Evolutionary conservation across 768 basidiomycete genomes (phyloP).

Genomic region (Lyophyllum atratum): DNA sequence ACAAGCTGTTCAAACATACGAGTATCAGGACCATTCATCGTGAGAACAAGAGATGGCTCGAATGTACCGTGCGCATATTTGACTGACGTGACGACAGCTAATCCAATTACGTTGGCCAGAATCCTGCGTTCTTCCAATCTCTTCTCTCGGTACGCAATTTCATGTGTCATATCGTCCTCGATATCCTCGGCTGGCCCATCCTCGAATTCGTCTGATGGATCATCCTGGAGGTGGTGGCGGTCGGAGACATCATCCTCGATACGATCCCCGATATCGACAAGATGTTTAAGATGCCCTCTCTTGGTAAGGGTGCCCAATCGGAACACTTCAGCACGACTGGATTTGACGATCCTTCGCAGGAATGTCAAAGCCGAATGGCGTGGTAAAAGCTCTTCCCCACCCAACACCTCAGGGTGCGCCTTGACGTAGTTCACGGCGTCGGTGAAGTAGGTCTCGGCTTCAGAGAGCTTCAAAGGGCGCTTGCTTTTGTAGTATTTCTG

Average conservation of each 20-base stretch:
- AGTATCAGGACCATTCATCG: background rate
- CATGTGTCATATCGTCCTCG: background rate
- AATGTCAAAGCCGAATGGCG: slow-evolving; percentile 16
- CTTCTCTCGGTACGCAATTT: slow-evolving; percentile 8
- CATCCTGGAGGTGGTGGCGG: too few species aligned
- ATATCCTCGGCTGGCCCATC: too few species aligned
- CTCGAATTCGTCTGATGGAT: too few species aligned
- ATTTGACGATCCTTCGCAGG: slow-evolving; percentile 18
- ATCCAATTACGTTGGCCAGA: slow-evolving; percentile 14
- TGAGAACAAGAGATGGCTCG: background rate
- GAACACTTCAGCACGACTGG: slow-evolving; percentile 9
- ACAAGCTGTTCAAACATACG: slow-evolving; percentile 15
- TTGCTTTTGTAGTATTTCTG: too few species aligned
- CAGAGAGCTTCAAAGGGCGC: too few species aligned
- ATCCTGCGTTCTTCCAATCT: slow-evolving; percentile 16
- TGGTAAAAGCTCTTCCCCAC: slow-evolving; percentile 1
- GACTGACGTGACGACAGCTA: slow-evolving; percentile 22
- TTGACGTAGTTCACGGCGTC: too few species aligned
- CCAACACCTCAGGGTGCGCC: too few species aligned
- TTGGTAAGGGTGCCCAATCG: slow-evolving; percentile 1
- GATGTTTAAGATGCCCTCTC: slow-evolving; percentile 8
- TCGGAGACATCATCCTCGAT: too few species aligned
- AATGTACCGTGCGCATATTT: slow-evolving; percentile 23
- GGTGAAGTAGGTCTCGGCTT: too few species aligned
- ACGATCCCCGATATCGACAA: too few species aligned